Evolutionary conservation across 225 moss, liverwort and hornwort species (phyloP), one percentile per base, ranked within the genome.

Genomic region (Polytrichum formosum): DNA sequence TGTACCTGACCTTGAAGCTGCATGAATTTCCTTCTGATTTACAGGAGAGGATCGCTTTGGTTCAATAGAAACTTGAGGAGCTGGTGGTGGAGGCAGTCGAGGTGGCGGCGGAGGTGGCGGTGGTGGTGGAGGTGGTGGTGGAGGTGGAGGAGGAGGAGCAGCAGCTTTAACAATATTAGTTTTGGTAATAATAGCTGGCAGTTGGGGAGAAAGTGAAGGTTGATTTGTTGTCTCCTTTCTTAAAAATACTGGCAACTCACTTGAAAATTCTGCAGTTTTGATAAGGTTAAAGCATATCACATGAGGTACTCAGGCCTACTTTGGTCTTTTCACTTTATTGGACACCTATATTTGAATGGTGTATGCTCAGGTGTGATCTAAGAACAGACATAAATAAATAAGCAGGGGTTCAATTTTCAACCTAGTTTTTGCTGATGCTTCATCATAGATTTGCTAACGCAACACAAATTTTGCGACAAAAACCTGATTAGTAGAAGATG

Each of bases 111-210:
- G 63, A 53, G 71, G 72, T 59, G n/a, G 70, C 26, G 8, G 74
- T 53, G 71, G 54, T 33, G 82, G 77, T 1, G 76, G 73, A 23
- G 23, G 23, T 0, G 75, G 82, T 6, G 75, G 83, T 6, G 82
- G 60, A 33, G 81, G 67, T 0, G 80, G 81, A 16, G 73, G 71
- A 16, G 73, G 71, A 27, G 61, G 53, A 29, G 55, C 63, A 79
- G 28, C 63, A 62, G 82, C 61, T 74, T 75, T 74, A 28, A 13
- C 7, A 55, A 54, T 74, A 64, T 76, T 77, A 27, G 26, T 27
- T 69, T 75, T 79, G 23, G 72, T 77, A 54, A 76, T 6, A 25
- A 81, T 75, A 22, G 76, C 72, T 74, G 85, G 79, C 65, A 76
- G 31, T 64, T 68, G 72, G 37, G 71, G 74, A 58, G 82, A 67